Evolutionary conservation across 331 rosid species (phyloP), one percentile per base, ranked within the genome.

Genomic region (Acacia pycnantha): DNA sequence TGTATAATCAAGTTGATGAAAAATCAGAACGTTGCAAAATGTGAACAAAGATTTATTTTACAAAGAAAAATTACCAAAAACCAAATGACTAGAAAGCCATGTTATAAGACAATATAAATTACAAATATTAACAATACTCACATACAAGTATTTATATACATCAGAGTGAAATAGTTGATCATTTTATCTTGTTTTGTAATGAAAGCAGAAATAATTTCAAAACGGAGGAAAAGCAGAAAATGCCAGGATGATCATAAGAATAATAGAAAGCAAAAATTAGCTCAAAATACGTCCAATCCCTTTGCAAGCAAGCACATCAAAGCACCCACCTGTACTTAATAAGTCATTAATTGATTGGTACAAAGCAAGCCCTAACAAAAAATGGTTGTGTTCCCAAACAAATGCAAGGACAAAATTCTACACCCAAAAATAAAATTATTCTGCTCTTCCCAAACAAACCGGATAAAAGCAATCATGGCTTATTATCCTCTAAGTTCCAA

Each of bases 1-100:
- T 95, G 88, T 67, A 81, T 33, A 65, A 58, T 43, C 70, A 8
- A 47, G 66, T 76, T 50, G 89, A 81, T n/a, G 65, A 74, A 65
- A 82, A 26, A 70, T 76, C 54, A 78, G 64, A 70, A 70, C n/a
- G 70, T 11, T 56, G 41, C 51, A 44, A 37, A 43, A 22, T 13
- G n/a, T 64, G 79, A 70, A 65, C 22, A 51, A 70, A 62, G 35
- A 72, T 40, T 58, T 56, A 70, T 22, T 33, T 14, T 4, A 10
- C 13, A 26, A 62, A 14, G 19, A 35, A 61, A 79, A 41, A 40
- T 11, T 22, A 69, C 5, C 14, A 70, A 44, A 61, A 61, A 61
- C 33, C 16, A 66, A 66, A 66, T 7, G 6, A 66, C 48, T 26
- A 24, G 1, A 70, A 48, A 62, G 48, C 22, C 29, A 79, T 6